Evolutionary conservation across 352 stramenopile species (phyloP).

Genomic region (Plasmopara halstedii): DNA sequence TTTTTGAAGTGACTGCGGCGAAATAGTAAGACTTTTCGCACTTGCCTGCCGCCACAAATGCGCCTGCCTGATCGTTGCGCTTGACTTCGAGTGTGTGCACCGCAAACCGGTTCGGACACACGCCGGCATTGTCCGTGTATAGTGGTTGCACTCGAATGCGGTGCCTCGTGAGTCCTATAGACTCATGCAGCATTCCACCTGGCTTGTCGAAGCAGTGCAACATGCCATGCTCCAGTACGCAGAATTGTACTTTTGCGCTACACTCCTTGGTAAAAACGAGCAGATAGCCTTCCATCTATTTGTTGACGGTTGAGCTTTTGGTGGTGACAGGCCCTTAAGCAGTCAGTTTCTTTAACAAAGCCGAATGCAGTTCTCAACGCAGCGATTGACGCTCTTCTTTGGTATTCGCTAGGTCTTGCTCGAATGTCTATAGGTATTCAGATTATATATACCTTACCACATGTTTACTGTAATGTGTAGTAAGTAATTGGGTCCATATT

Average conservation of each 20-base stretch:
- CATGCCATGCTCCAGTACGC: constrained; percentile 59
- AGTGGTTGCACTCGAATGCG: constrained; percentile 47
- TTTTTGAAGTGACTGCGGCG: constrained; percentile 39
- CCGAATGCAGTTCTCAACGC: constrained; percentile 11
- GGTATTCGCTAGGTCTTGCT: too few species aligned
- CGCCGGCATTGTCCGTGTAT: constrained; percentile 22
- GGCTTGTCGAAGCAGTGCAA: constrained; percentile 40
- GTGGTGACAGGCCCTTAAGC: constrained; percentile 6
- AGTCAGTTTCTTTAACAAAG: constrained; percentile 14
- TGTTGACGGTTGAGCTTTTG: constrained; percentile 5
- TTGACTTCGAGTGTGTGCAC: constrained; percentile 40
- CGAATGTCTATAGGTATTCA: too few species aligned
- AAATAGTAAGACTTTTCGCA: constrained; percentile 36
- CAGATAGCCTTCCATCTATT: constrained; percentile 65
- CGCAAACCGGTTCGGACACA: constrained; percentile 66
- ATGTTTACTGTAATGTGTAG: too few species aligned
- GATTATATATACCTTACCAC: too few species aligned
- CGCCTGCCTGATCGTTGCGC: constrained; percentile 40
- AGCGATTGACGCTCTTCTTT: too few species aligned
- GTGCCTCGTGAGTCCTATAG: constrained; percentile 55
- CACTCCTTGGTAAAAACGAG: constrained; percentile 45
- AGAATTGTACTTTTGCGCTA: constrained; percentile 46
- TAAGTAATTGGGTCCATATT: too few species aligned
- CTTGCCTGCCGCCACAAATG: constrained; percentile 30
- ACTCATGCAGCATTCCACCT: constrained; percentile 28